Evolutionary conservation across 441 rosid species (phyloP), one percentile per base, ranked within the genome.

Genomic region (Euphorbia corollata): DNA sequence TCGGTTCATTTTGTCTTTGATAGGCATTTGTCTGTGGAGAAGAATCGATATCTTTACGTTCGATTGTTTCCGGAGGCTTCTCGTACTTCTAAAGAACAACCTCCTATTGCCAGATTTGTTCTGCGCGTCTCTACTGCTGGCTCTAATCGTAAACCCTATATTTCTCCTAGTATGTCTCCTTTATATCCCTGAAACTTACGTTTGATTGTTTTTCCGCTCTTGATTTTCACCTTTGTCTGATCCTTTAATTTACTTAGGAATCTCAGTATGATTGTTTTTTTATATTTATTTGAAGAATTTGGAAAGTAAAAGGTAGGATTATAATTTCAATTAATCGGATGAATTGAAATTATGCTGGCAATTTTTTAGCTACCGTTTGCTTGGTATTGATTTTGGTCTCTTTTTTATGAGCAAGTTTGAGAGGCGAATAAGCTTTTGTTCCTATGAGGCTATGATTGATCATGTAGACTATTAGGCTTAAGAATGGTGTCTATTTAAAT

Each of bases 11-110:
- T 3, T 15, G 10, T 51, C 55, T 19, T 18, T 65, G 18, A 2
- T 10, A 90, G 96, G 97, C 86, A 87, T 77, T 73, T 92, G 36
- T 90, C 90, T 50, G 74, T 88, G 41, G 98, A 92, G 84, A 88
- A 84, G 84, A 90, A 87, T 73, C 91, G 96, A 18, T 84, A 74
- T 67, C 71, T 92, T 67, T 81, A 81, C 41, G 76, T 92, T 47
- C 84, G 90, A 59, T 70, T 92, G 24, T 93, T 87, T 77, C 96
- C 97, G 9, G 95, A 88, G 77, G 77, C 77, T 11, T 90, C 97
- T 61, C 80, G 85, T 48, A 73, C 76, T 11, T 78, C 91, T 0
- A 92, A 86, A 51, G 98, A 93, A 53, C 94, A 88, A 65, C 87
- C 96, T 51, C 96, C 96, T 18, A 60, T 85, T 61, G 95, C 91